phyloP scores from a whole-genome alignment of 1,139 yeast species.

The Blastobotrys serpentis region DNA sequence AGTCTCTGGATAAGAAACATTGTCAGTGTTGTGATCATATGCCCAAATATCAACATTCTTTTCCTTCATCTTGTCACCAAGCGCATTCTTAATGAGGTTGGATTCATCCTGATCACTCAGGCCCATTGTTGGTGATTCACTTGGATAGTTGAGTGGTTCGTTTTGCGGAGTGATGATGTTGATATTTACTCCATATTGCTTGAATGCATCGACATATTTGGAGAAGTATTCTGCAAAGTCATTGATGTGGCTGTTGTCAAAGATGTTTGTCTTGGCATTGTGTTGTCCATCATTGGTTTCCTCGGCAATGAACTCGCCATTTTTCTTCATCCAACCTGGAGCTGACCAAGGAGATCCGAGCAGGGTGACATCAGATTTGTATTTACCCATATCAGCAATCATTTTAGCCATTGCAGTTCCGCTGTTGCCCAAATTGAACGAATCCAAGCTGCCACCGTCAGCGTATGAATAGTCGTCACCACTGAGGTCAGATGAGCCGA shows the following conservation, averaged over 20 bases:
- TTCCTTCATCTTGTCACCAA: slow-evolving; percentile 14
- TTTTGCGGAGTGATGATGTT: slow-evolving; percentile 20
- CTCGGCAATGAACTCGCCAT: slow-evolving; percentile 12
- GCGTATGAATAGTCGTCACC: slow-evolving; percentile 11
- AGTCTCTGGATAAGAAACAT: slow-evolving; percentile 12
- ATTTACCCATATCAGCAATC: slow-evolving; percentile 17
- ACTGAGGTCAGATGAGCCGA: slow-evolving; percentile 15
- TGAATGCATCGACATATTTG: slow-evolving; percentile 18
- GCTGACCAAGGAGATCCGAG: slow-evolving; percentile 25
- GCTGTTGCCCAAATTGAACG: slow-evolving; percentile 11
- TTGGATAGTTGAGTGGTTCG: slow-evolving; percentile 19
- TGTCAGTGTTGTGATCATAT: slow-evolving; percentile 19
- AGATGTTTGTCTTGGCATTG: slow-evolving; percentile 12
- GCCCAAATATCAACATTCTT: slow-evolving; percentile 16
- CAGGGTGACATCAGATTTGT: slow-evolving; percentile 18
- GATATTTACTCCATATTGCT: slow-evolving; percentile 10
- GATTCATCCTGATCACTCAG: slow-evolving; percentile 13
- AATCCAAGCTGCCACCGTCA: slow-evolving; percentile 10
- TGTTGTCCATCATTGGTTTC: slow-evolving; percentile 7
- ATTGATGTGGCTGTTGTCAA: slow-evolving; percentile 5
- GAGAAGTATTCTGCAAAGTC: slow-evolving; percentile 16
- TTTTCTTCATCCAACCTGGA: slow-evolving; percentile 24
- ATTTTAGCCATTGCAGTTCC: slow-evolving; percentile 18
- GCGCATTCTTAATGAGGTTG: slow-evolving; percentile 11
- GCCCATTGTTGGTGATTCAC: slow-evolving; percentile 19